A percentile compares a stretch with the other conserved stretches of the same genome.
Evolutionary conservation across 768 basidiomycete species (phyloP).

Genomic region (Kwoniella newhampshirensis): DNA sequence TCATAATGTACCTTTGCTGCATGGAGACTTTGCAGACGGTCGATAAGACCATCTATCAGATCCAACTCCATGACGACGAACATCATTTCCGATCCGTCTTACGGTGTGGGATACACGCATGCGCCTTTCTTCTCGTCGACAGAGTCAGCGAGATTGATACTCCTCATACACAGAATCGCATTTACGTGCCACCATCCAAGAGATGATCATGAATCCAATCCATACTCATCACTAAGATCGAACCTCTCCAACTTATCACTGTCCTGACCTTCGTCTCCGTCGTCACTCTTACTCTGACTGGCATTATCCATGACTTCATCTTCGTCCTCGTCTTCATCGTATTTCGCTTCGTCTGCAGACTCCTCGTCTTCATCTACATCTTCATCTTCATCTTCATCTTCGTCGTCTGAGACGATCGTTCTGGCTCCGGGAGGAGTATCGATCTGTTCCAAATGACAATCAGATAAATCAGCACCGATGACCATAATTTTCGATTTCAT

Average conservation of each 20-base stretch:
- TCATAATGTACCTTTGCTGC: too few species aligned
- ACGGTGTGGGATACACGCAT: too few species aligned
- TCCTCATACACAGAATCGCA: too few species aligned
- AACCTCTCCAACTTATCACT: background rate
- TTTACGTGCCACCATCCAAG: too few species aligned
- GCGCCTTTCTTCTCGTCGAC: too few species aligned
- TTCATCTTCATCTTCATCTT: background rate
- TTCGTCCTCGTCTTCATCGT: conserved; percentile 8
- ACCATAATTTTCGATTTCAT: background rate
- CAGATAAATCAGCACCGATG: conserved; percentile 1
- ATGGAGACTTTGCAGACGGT: too few species aligned
- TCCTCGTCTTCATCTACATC: conserved; percentile 5
- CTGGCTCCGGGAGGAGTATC: background rate
- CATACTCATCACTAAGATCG: background rate
- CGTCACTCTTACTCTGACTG: background rate
- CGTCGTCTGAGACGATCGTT: background rate
- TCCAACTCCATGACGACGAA: too few species aligned
- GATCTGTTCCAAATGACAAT: background rate
- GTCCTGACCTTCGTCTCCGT: background rate
- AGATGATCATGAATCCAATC: background rate
- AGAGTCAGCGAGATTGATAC: too few species aligned
- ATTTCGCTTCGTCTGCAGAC: background rate
- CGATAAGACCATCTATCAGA: too few species aligned
- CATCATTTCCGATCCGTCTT: too few species aligned
- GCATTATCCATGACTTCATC: background rate